Evolutionary conservation across 805 yeast genomes (phyloP).

Genomic region (Pichia nakasei): DNA sequence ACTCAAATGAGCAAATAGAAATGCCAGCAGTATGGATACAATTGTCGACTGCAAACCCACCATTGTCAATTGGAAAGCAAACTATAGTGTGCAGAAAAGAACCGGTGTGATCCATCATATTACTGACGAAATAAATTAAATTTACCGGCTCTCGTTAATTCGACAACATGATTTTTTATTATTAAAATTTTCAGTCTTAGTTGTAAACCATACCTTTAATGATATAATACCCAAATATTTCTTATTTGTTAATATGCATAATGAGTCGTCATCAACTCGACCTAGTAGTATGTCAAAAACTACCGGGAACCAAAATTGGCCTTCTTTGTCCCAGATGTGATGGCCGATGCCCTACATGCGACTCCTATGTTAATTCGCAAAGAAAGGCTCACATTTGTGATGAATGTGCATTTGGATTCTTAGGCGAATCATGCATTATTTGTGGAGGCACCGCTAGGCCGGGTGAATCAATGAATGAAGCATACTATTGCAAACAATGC

Average conservation of each 20-base stretch:
- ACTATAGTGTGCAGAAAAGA: too few relatives aligned
- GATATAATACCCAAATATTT: too few relatives aligned
- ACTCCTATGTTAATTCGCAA: conserved; percentile 69
- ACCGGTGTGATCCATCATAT: too few relatives aligned
- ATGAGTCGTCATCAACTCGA: conserved; percentile 93
- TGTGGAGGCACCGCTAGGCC: conserved; percentile 44
- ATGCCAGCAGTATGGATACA: not conserved
- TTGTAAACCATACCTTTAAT: too few relatives aligned
- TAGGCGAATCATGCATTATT: conserved; percentile 59
- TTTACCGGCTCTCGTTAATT: too few relatives aligned
- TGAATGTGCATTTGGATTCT: conserved; percentile 72
- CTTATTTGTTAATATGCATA: too few relatives aligned
- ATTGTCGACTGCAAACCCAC: too few relatives aligned
- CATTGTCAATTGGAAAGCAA: too few relatives aligned
- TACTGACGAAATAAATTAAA: too few relatives aligned
- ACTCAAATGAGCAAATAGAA: not conserved
- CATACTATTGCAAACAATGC: conserved; percentile 82
- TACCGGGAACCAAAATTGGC: conserved; percentile 69
- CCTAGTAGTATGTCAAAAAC: conserved; percentile 73
- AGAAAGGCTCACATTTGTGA: conserved; percentile 67
- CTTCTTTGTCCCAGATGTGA: conserved; percentile 77
- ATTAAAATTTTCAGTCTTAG: too few relatives aligned
- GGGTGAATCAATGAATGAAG: conserved; percentile 47
- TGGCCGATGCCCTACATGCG: conserved; percentile 87
- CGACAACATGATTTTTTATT: too few relatives aligned